Conservation (phyloP, 495 filamentous ascomycete genomes). For the Opeltia flavorubescens region DNA sequence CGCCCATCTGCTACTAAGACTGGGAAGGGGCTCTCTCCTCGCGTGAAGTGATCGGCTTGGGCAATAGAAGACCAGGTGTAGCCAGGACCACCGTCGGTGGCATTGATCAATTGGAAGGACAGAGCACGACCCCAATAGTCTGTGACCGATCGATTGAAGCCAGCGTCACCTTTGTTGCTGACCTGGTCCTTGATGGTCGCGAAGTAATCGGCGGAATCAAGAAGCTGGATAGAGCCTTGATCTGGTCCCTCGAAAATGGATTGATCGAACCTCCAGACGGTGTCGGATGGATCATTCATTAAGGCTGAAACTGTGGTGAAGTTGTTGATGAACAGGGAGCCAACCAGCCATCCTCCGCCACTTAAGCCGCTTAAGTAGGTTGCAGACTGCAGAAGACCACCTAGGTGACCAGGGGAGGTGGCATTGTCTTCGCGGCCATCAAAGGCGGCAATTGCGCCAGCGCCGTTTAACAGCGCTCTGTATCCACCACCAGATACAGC, state of each 20-base stretch:
- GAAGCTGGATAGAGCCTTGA: constrained; percentile 33
- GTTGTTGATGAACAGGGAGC: constrained; percentile 79
- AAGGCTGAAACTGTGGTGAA: constrained; percentile 60
- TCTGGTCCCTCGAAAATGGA: constrained; percentile 60
- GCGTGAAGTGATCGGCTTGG: constrained; percentile 45
- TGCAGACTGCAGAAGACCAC: constrained; percentile 69
- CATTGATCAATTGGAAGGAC: constrained; percentile 73
- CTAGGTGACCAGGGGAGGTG: constrained; percentile 54
- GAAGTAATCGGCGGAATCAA: constrained; percentile 52
- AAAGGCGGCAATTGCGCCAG: constrained; percentile 74
- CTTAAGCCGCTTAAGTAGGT: constrained; percentile 80
- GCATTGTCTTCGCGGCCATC: constrained; percentile 60
- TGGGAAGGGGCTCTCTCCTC: constrained; percentile 69
- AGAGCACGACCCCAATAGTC: constrained; percentile 74
- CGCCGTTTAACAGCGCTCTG: constrained; percentile 75
- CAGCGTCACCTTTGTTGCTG: constrained; percentile 48
- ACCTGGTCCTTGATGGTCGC: constrained; percentile 47
- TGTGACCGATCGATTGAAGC: constrained; percentile 64
- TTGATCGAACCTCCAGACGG: constrained; percentile 63
- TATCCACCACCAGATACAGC: constrained; percentile 59
- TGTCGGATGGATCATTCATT: constrained; percentile 34
- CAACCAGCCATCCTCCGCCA: constrained; percentile 80
- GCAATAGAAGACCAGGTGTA: constrained; percentile 88
- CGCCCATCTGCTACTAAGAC: constrained; percentile 67
- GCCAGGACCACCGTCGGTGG: constrained; percentile 54